These are phyloP conservation scores for Lichtheimia ramosa DNA, from an alignment of 371 early-diverging fungal species.

Conservation along the genomic window DNA sequence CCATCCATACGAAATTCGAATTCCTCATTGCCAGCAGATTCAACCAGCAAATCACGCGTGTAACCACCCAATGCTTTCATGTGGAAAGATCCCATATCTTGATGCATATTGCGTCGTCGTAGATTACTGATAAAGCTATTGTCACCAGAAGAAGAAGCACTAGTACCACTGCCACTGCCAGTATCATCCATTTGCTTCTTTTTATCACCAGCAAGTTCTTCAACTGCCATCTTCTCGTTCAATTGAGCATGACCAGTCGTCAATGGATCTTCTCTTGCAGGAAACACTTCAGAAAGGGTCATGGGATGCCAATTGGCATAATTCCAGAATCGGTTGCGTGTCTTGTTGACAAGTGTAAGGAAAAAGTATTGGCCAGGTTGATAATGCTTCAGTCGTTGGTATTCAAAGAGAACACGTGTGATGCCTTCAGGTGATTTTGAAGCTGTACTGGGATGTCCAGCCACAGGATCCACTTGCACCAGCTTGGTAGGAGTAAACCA, in stretches of 20 bases:
- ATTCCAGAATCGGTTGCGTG: conserved; percentile 14
- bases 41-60: conserved; percentile 14
- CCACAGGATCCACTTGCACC: conserved; percentile 24
- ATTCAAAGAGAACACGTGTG: conserved; percentile 38
- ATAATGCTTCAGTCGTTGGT: conserved; percentile 19
- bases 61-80: conserved; percentile 44
- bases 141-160: not conserved
- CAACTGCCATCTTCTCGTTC: not conserved
- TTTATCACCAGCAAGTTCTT: too few species aligned
- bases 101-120: not conserved
- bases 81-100: conserved; percentile 34
- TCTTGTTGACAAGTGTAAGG: conserved; percentile 24
- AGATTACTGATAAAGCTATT: not conserved
- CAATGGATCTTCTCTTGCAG: conserved; percentile 1
- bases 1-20: conserved; percentile 41
- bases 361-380: conserved; percentile 51
- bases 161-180: not conserved
- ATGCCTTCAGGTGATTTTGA: conserved; percentile 20
- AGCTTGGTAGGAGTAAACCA: conserved; percentile 20
- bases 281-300: conserved; percentile 41
- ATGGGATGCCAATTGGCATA: conserved; percentile 47
- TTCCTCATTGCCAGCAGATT: conserved; percentile 10
- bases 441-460: not conserved
- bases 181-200: not conserved
- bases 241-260: not conserved